Base-by-base conservation (phyloP, 164 flowering plant genomes). In the Amborella trichopoda region DNA sequence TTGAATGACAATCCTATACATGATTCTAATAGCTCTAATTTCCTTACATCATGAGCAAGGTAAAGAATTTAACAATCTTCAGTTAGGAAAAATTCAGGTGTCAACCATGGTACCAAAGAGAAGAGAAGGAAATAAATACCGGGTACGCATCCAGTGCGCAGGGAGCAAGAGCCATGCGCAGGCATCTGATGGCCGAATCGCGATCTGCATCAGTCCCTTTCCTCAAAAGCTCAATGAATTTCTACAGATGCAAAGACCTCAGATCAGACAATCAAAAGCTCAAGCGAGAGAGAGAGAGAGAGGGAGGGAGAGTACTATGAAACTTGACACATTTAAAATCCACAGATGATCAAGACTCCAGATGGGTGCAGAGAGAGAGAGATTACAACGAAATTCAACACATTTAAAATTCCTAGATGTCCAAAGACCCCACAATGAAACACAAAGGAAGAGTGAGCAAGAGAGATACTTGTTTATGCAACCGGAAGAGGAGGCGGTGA, bases 111-210 rank as follows among this genome's bases (percentile, higher is more conserved):
- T n/a, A n/a, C n/a, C 9, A 26, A n/a, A 25, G 10, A 38, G 2
- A 17, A n/a, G n/a, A n/a, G n/a, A n/a, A n/a, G n/a, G n/a, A n/a
- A n/a, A n/a, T 39, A 26, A 27, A 23, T 78, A 91, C 99, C 68
- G 99, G 99, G 50, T 93, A 93, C 3, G 99, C 96, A 60, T 81
- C 87, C 11, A 88, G 84, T 23, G 99, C 99, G 59, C 94, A 84
- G 23, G 99, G 96, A 50, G 99, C 96, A 12, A 91, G 80, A 28
- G 76, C 65, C 0, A 67, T 78, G 54, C 94, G 70, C 60, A 76
- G 42, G 53, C 88, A 91, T 26, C 69, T 32, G 44, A 91, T 80
- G 8, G 99, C 99, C 30, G 76, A 64, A 49, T 73, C 73, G 6
- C 89, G 90, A 63, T 69, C 91, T 55, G 74, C 66, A 0, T 34